Evolutionary conservation across 352 stramenopile species (phyloP).

Genomic region (Phytophthora colocasiae): DNA sequence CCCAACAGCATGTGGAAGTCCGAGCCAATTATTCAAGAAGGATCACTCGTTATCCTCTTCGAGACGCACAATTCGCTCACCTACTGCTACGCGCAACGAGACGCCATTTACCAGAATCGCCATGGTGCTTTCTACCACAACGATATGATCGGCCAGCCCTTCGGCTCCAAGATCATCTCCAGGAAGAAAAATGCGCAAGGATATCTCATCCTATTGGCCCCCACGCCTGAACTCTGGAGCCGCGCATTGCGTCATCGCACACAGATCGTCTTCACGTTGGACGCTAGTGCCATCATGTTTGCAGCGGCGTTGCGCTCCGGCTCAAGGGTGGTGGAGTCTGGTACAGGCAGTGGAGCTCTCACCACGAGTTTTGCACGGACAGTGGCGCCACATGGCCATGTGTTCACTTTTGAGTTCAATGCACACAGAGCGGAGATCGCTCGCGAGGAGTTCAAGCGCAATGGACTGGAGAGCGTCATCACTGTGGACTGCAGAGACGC

Average conservation of each 20-base stretch:
- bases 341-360: constrained; percentile 93
- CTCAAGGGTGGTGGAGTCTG: constrained; percentile 93
- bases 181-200: constrained; percentile 73
- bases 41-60: constrained; percentile 98
- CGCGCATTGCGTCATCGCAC: constrained; percentile 92
- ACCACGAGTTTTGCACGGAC: constrained; percentile 93
- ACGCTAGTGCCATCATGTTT: constrained; percentile 94
- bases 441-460: constrained; percentile 93
- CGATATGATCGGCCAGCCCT: constrained; percentile 93
- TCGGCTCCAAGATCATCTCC: constrained; percentile 81
- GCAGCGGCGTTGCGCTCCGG: constrained; percentile 91
- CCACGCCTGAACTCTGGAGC: constrained; percentile 97
- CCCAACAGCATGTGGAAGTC: constrained; percentile 80
- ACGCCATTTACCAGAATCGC: constrained; percentile 95
- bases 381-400: constrained; percentile 89
- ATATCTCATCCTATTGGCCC: constrained; percentile 95
- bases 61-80: constrained; percentile 95
- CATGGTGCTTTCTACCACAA: constrained; percentile 98
- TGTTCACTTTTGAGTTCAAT: constrained; percentile 99
- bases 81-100: constrained; percentile 94
- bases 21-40: constrained; percentile 59
- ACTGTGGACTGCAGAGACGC: constrained; percentile 96
- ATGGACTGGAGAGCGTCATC: constrained; percentile 92
- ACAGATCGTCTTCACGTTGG: constrained; percentile 98
- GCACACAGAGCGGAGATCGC: constrained; percentile 92